Evolutionary conservation across 305 asterid species (phyloP).

Genomic region (Ajuga reptans): DNA sequence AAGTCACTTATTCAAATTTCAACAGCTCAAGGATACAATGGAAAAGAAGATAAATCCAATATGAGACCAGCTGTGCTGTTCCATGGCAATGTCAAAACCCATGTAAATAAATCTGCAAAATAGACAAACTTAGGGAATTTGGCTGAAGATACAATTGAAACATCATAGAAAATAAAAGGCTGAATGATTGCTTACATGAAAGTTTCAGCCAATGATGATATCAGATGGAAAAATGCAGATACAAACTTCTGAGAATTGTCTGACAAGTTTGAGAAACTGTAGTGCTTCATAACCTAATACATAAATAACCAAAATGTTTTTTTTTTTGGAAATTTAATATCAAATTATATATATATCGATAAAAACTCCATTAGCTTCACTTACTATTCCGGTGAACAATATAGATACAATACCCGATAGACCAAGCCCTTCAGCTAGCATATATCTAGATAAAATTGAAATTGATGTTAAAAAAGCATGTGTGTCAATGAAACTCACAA

Average conservation of each 20-base stretch:
- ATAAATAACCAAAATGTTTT: constrained; percentile 16
- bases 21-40: constrained; percentile 67
- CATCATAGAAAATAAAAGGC: constrained; percentile 9
- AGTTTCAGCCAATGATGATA: constrained; percentile 96
- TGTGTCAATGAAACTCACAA: constrained; percentile 15
- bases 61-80: constrained; percentile 97
- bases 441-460: constrained; percentile 47
- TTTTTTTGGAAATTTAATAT: constrained; percentile 12
- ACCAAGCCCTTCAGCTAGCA: constrained; percentile 99
- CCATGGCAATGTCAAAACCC: constrained; percentile 99
- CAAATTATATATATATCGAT: constrained; percentile 15
- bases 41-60: constrained; percentile 94
- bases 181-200: constrained; percentile 58
- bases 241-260: constrained; percentile 93
- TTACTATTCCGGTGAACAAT: constrained; percentile 95
- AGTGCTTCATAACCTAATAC: constrained; percentile 93
- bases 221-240: constrained; percentile 89
- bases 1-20: constrained; percentile 7
- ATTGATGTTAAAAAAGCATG: constrained; percentile 6
- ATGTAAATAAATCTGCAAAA: constrained; percentile 86
- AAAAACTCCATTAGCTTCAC: constrained; percentile 28
- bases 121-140: constrained; percentile 18
- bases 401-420: constrained; percentile 95
- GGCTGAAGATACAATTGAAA: constrained; percentile 18
- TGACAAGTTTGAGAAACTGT: constrained; percentile 78